Conservation (phyloP, 2,329 filamentous ascomycete species). For the Sphaerulina musiva region DNA sequence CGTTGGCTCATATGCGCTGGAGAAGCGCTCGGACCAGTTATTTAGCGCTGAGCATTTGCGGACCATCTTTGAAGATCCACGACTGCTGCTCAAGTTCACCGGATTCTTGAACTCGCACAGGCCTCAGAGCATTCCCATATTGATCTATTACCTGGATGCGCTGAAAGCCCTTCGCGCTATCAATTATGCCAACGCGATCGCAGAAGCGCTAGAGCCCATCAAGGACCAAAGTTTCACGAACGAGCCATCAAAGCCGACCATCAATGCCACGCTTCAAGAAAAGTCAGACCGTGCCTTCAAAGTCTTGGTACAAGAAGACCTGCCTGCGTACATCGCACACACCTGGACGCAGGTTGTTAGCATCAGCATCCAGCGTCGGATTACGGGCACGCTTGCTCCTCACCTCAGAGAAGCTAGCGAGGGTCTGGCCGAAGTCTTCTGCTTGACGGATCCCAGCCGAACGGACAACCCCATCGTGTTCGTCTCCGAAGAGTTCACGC, state of each 20-base stretch:
- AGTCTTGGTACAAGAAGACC: constrained; percentile 57
- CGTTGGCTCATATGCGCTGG: constrained; percentile 49
- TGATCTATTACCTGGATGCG: constrained; percentile 67
- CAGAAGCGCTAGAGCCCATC: constrained; percentile 54
- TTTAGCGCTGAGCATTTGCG: constrained; percentile 61
- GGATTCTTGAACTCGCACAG: constrained; percentile 57
- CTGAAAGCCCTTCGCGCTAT: constrained; percentile 66
- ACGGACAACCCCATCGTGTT: constrained; percentile 71
- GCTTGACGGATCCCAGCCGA: constrained; percentile 65
- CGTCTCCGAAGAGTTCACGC: constrained; percentile 68
- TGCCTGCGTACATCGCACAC: constrained; percentile 66
- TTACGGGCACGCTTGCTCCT: constrained; percentile 60
- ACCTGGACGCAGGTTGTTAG: constrained; percentile 64
- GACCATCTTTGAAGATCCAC: constrained; percentile 58
- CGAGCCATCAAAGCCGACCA: constrained; percentile 45
- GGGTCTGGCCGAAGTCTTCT: constrained; percentile 70
- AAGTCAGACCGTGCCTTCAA: constrained; percentile 61
- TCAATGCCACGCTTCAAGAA: constrained; percentile 54
- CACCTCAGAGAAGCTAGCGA: constrained; percentile 64
- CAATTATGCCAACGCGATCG: constrained; percentile 63
- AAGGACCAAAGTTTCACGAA: constrained; percentile 51
- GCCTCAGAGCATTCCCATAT: constrained; percentile 56
- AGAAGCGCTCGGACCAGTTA: constrained; percentile 58
- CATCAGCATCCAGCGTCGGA: constrained; percentile 58
- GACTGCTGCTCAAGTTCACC: constrained; percentile 59